Conservation (phyloP, 2,329 filamentous ascomycete genomes). For the Sporothrix brasiliensis region DNA sequence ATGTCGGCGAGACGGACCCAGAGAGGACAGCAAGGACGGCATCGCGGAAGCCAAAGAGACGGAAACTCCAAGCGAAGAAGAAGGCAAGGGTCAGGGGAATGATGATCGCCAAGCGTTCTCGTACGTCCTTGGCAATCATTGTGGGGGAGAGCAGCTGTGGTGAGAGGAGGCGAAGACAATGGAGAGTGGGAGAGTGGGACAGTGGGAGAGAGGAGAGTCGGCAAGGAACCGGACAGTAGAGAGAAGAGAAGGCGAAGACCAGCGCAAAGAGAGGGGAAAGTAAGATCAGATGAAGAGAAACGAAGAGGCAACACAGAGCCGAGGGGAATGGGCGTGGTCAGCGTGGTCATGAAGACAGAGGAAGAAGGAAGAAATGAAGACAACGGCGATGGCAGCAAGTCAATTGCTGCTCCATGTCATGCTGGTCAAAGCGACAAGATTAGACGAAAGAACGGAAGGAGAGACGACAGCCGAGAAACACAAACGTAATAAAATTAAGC, state of each 20-base stretch:
- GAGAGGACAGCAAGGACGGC: slow-evolving; percentile 24
- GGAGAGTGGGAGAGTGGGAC: not conserved
- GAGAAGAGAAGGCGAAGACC: not conserved
- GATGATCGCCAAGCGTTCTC: slow-evolving; percentile 26
- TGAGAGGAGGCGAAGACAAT: not conserved
- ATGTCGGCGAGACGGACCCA: not conserved
- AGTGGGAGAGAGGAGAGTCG: too few species aligned
- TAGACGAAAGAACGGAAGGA: not conserved
- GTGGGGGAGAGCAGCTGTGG: not conserved
- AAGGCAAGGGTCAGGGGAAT: slow-evolving; percentile 21
- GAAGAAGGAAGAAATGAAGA: not conserved
- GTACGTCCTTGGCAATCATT: slow-evolving; percentile 24
- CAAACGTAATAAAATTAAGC: not conserved
- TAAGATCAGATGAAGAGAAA: not conserved
- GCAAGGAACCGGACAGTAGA: not conserved
- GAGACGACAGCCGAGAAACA: not conserved
- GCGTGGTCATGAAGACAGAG: not conserved
- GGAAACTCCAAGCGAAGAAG: slow-evolving; percentile 32
- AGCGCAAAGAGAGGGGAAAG: not conserved
- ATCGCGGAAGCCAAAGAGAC: slow-evolving; percentile 31
- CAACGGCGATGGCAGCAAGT: not conserved
- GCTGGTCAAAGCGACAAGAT: slow-evolving; percentile 2
- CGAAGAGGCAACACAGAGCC: slow-evolving; percentile 2
- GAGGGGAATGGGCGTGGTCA: not conserved
- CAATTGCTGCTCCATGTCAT: slow-evolving; percentile 7